A percentile compares a stretch with the other conserved stretches of the same genome.
Conservation (phyloP, 73 alveolate species). For the Paramecium primaurelia region DNA sequence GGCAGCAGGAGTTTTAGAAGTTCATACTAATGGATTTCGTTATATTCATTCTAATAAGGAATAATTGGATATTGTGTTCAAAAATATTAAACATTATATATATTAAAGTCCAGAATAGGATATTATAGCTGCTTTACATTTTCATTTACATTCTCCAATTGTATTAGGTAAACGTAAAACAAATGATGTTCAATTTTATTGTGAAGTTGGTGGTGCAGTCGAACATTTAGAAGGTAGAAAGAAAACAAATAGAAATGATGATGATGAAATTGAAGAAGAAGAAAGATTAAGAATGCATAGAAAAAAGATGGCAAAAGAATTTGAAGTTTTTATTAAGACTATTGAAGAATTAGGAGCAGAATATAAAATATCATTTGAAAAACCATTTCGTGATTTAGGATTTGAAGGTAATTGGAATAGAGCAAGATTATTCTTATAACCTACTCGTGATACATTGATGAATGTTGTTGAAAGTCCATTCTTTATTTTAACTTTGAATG, state of each 20-base stretch:
- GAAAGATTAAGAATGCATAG: constrained; percentile 84
- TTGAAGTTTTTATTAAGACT: constrained; percentile 76
- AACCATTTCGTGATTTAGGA: constrained; percentile 82
- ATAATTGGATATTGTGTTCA: constrained; percentile 84
- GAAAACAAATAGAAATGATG: constrained; percentile 79
- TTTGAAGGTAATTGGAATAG: constrained; percentile 91
- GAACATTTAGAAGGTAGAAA: constrained; percentile 87
- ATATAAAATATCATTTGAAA: constrained; percentile 73
- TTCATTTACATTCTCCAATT: constrained; percentile 85
- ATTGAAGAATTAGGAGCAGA: constrained; percentile 72
- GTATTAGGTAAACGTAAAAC: constrained; percentile 87
- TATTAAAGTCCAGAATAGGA: constrained; percentile 91
- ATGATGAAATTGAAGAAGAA: constrained; percentile 95
- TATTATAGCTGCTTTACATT: constrained; percentile 90
- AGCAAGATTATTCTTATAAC: constrained; percentile 84
- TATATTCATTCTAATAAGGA: constrained; percentile 81
- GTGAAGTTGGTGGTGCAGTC: constrained; percentile 91
- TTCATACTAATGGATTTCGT: constrained; percentile 92
- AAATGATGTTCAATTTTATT: constrained; percentile 86
- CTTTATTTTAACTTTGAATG: constrained; percentile 88
- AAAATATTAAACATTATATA: constrained; percentile 90
- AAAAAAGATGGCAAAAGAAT: constrained; percentile 78
- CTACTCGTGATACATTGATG: constrained; percentile 86
- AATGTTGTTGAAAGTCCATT: constrained; percentile 90
- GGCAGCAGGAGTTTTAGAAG: constrained; percentile 86